Percentiles rank a stretch among this genome's conserved stretches.
These are phyloP conservation scores for Endocalyx cinctus DNA, from an alignment of 2,329 filamentous ascomycete species.

Conservation along the genomic window DNA sequence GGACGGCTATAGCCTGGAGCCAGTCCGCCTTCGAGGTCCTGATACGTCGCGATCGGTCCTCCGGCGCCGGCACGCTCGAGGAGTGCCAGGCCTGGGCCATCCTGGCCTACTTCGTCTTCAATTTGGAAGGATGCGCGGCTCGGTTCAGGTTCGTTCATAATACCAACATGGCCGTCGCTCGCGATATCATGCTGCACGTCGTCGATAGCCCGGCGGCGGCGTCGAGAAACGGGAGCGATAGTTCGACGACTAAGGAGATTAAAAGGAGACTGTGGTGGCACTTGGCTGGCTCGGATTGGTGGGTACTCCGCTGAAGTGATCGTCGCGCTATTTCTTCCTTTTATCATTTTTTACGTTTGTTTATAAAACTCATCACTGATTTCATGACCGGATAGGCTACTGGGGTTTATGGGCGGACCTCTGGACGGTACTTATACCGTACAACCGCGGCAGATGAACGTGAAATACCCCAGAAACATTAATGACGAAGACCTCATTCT, in stretches of 20 bases:
- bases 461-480: constrained; percentile 34
- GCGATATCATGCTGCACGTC: constrained; percentile 34
- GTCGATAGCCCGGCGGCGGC: constrained; percentile 29
- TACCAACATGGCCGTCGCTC: constrained; percentile 23
- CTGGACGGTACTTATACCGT: constrained; percentile 32
- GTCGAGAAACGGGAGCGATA: constrained; percentile 16
- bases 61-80: constrained; percentile 26
- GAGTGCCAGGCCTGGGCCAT: constrained; percentile 33
- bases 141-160: constrained; percentile 27
- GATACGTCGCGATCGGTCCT: constrained; percentile 26
- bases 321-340: too few species aligned
- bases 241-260: constrained; percentile 27
- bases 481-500: constrained; percentile 32
- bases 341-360: too few species aligned
- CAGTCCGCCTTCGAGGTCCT: constrained; percentile 31
- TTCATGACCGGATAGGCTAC: too few species aligned
- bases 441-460: constrained; percentile 34
- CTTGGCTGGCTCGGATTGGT: constrained; percentile 36
- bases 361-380: too few species aligned
- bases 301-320: constrained; percentile 13
- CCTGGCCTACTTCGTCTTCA: constrained; percentile 33
- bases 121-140: constrained; percentile 32
- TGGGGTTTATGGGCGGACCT: constrained; percentile 30
- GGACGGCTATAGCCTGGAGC: constrained; percentile 11
- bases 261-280: constrained; percentile 42